Conservation (phyloP, 805 yeast genomes). For the Ogataea glucozyma region DNA sequence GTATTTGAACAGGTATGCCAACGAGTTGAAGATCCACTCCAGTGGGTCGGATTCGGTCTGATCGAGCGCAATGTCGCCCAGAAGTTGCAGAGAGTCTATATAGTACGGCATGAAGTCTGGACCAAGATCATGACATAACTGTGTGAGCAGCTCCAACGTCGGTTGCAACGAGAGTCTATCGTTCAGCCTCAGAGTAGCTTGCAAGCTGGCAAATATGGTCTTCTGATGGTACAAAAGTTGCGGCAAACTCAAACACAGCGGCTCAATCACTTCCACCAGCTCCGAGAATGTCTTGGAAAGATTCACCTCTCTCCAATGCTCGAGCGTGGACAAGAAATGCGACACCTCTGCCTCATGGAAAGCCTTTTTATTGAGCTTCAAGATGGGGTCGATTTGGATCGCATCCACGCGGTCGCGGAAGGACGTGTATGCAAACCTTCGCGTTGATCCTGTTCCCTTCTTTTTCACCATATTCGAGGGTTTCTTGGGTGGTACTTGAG, state of each 20-base stretch:
- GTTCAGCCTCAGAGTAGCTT: slow-evolving; percentile 48
- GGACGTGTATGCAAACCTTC: slow-evolving; percentile 65
- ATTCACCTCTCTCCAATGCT: slow-evolving; percentile 88
- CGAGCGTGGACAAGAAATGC: slow-evolving; percentile 74
- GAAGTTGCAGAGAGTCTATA: slow-evolving; percentile 47
- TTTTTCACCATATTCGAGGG: slow-evolving; percentile 32
- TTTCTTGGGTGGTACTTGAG: too few species aligned
- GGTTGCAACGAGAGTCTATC: slow-evolving; percentile 81
- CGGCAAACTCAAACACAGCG: slow-evolving; percentile 68
- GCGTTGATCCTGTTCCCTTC: slow-evolving; percentile 54
- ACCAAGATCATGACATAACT: slow-evolving; percentile 89
- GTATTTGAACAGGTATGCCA: slow-evolving; percentile 90
- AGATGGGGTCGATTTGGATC: slow-evolving; percentile 72
- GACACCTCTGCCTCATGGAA: slow-evolving; percentile 75
- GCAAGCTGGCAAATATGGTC: slow-evolving; percentile 47
- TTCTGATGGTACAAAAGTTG: slow-evolving; percentile 74
- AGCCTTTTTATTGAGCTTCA: slow-evolving; percentile 55
- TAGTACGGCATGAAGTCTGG: slow-evolving; percentile 80
- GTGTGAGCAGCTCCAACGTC: slow-evolving; percentile 73
- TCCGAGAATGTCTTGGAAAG: slow-evolving; percentile 69
- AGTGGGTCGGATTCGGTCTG: slow-evolving; percentile 61
- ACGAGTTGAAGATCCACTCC: slow-evolving; percentile 80
- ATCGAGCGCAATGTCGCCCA: slow-evolving; percentile 49
- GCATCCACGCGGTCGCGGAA: slow-evolving; percentile 84
- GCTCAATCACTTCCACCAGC: slow-evolving; percentile 57